Conservation (phyloP, 768 basidiomycete genomes). For the Butyriboletus loyo region DNA sequence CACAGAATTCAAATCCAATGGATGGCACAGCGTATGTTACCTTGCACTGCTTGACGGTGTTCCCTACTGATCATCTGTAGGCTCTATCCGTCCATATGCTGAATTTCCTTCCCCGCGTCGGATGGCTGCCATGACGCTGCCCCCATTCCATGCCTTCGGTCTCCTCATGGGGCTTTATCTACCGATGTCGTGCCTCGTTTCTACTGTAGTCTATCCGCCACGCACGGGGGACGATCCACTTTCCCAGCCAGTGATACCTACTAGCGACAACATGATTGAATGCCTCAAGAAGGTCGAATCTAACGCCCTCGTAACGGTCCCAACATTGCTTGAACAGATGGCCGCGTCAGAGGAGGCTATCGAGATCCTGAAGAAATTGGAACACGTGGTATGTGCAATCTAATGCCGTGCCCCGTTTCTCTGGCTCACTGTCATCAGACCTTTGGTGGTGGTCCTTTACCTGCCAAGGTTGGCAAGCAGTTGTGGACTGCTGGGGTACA, state of each 20-base stretch:
- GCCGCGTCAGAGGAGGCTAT: conserved; percentile 22
- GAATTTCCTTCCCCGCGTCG: conserved; percentile 15
- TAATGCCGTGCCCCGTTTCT: too few relatives aligned
- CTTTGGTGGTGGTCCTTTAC: conserved; percentile 40
- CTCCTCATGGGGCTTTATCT: conserved; percentile 11
- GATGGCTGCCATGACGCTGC: conserved; percentile 23
- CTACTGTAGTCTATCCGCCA: conserved; percentile 28
- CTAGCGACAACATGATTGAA: conserved; percentile 39
- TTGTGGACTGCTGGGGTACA: conserved; percentile 33
- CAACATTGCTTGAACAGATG: conserved; percentile 40
- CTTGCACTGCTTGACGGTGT: neutral
- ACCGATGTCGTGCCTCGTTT: conserved; percentile 16
- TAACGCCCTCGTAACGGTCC: conserved; percentile 34
- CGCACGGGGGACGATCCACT: conserved; percentile 16
- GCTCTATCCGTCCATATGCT: neutral
- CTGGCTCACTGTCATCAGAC: conserved; percentile 18
- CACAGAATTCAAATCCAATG: conserved; percentile 35
- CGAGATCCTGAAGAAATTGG: conserved; percentile 23
- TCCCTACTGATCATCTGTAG: neutral
- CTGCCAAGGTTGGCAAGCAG: conserved; percentile 33
- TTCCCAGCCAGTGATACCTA: conserved; percentile 35
- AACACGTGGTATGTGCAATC: conserved; percentile 28
- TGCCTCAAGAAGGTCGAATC: conserved; percentile 28
- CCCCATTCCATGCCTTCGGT: conserved; percentile 28
- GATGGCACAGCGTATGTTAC: conserved; percentile 32